These are phyloP conservation scores for Fusarium heterosporum DNA, from an alignment of 2,329 filamentous ascomycete species.

Conservation along the genomic window DNA sequence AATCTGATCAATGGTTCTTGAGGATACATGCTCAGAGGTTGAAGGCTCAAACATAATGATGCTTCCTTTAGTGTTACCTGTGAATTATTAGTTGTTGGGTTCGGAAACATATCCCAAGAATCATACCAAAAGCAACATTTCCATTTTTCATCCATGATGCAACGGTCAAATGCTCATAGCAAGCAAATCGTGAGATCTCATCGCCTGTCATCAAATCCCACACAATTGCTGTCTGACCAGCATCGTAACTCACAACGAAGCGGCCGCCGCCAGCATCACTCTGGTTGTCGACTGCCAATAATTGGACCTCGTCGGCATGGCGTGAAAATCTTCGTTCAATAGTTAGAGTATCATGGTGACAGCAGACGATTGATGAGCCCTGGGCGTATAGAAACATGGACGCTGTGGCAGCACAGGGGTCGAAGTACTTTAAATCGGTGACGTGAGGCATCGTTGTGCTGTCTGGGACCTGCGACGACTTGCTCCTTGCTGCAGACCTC, in stretches of 20 bases:
- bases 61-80: conserved; percentile 92
- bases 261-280: conserved; percentile 88
- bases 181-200: conserved; percentile 90
- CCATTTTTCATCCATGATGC: conserved; percentile 98
- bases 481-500: conserved; percentile 64
- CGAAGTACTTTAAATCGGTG: conserved; percentile 71
- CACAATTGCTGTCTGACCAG: conserved; percentile 89
- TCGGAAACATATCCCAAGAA: conserved; percentile 10
- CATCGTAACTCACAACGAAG: conserved; percentile 92
- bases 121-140: conserved; percentile 93
- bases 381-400: conserved; percentile 92
- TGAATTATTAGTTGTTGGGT: conserved; percentile 26
- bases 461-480: conserved; percentile 59
- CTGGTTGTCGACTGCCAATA: conserved; percentile 90
- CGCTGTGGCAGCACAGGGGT: conserved; percentile 90
- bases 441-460: conserved; percentile 63
- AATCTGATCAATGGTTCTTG: conserved; percentile 89
- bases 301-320: conserved; percentile 84
- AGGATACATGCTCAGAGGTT: conserved; percentile 91
- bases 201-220: conserved; percentile 96
- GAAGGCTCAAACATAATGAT: conserved; percentile 94
- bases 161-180: conserved; percentile 86
- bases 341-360: conserved; percentile 91
- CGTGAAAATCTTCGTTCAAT: conserved; percentile 88
- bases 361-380: conserved; percentile 82